phyloP scores from a whole-genome alignment of 2,329 filamentous ascomycete species.

The Alternaria sp. region DNA sequence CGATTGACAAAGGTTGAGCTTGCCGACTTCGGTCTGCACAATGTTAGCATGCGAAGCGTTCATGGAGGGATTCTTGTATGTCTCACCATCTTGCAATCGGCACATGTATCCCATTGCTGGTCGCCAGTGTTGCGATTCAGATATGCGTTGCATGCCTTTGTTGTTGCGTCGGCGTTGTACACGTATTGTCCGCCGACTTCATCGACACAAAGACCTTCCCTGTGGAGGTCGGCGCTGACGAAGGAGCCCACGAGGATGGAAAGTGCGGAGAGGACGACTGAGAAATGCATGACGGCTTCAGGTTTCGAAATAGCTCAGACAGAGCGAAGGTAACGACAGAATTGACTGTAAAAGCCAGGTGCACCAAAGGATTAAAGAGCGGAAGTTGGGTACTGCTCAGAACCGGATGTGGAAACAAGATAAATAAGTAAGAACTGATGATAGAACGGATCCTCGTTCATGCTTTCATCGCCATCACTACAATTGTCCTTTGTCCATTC shows the following conservation, averaged over 20 bases:
- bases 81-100: constrained; percentile 36
- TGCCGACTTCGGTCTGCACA: constrained; percentile 20
- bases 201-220: constrained; percentile 28
- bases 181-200: constrained; percentile 22
- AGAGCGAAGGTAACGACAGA: neutral
- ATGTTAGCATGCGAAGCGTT: neutral
- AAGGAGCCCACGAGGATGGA: constrained; percentile 21
- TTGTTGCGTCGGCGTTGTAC: constrained; percentile 33
- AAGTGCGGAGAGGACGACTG: constrained; percentile 17
- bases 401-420: neutral
- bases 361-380: constrained; percentile 4
- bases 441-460: neutral
- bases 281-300: constrained; percentile 24
- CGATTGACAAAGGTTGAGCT: constrained; percentile 31
- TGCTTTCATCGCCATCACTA: neutral
- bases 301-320: neutral
- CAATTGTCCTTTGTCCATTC: neutral
- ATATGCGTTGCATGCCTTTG: constrained; percentile 28
- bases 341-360: constrained; percentile 1
- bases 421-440: neutral
- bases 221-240: constrained; percentile 29
- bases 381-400: neutral
- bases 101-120: constrained; percentile 36
- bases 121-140: constrained; percentile 32
- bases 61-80: neutral